These are phyloP conservation scores for Schwanniomyces vanrijiae DNA, from an alignment of 805 yeast species.

Conservation along the genomic window DNA sequence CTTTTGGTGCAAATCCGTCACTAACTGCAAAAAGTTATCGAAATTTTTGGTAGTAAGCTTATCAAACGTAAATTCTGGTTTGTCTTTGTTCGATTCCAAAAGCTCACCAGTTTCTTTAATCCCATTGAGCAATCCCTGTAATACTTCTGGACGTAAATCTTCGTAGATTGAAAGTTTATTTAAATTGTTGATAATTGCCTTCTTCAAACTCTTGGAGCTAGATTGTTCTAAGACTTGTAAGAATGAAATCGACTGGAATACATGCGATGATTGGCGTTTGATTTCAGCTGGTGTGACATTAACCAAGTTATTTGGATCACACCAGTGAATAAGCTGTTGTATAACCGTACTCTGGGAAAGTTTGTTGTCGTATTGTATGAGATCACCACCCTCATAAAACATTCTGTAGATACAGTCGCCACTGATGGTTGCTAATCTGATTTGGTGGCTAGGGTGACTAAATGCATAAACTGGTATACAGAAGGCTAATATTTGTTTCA, in stretches of 20 bases:
- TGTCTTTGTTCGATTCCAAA: slow-evolving; percentile 19
- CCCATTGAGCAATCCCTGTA: slow-evolving; percentile 33
- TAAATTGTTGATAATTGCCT: slow-evolving; percentile 51
- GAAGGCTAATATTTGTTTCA: slow-evolving; percentile 79
- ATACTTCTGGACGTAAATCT: slow-evolving; percentile 24
- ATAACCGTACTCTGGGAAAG: slow-evolving; percentile 49
- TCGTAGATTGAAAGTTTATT: slow-evolving; percentile 42
- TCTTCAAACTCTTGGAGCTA: slow-evolving; percentile 51
- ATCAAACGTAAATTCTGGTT: slow-evolving; percentile 35
- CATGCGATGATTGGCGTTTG: slow-evolving; percentile 49
- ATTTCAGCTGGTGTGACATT: slow-evolving; percentile 44
- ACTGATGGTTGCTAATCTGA: slow-evolving; percentile 58
- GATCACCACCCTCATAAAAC: slow-evolving; percentile 36
- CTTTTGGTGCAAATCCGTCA: slow-evolving; percentile 21
- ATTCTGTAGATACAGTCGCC: slow-evolving; percentile 66
- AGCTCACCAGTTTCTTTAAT: slow-evolving; percentile 30
- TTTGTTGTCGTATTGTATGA: slow-evolving; percentile 31
- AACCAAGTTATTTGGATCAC: slow-evolving; percentile 72
- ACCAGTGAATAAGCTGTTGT: slow-evolving; percentile 80
- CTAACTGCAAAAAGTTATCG: slow-evolving; percentile 27
- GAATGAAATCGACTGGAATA: slow-evolving; percentile 55
- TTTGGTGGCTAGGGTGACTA: slow-evolving; percentile 72
- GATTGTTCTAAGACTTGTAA: slow-evolving; percentile 51
- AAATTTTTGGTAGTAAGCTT: slow-evolving; percentile 27
- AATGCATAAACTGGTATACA: slow-evolving; percentile 87